phyloP scores from a whole-genome alignment of 768 basidiomycete species.

The Suillus spraguei region DNA sequence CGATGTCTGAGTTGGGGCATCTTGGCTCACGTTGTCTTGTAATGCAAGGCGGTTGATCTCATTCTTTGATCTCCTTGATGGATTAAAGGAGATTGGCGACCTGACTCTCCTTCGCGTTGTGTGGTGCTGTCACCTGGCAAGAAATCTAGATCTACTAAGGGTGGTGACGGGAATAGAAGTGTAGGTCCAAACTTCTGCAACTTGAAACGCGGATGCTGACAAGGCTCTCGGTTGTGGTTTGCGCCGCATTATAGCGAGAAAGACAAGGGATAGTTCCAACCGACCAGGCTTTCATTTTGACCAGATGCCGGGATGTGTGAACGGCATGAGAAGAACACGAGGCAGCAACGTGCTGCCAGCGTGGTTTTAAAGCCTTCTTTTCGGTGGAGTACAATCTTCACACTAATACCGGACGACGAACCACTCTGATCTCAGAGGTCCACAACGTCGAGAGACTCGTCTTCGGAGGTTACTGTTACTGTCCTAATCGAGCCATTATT shows the following conservation, averaged over 20 bases:
- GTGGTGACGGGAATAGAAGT: constrained; percentile 6
- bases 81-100: constrained; percentile 24
- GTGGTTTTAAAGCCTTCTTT: constrained; percentile 5
- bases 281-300: not conserved
- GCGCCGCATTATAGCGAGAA: not conserved
- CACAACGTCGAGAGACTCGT: not conserved
- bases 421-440: not conserved
- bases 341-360: constrained; percentile 20
- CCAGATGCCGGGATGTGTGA: not conserved
- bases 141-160: constrained; percentile 5
- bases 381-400: not conserved
- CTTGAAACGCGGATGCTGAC: constrained; percentile 2
- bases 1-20: constrained; percentile 10
- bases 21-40: constrained; percentile 19
- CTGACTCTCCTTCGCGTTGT: constrained; percentile 8
- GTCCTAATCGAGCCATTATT: not conserved
- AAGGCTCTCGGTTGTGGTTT: constrained; percentile 4
- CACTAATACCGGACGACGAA: not conserved
- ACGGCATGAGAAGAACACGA: constrained; percentile 28
- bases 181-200: not conserved
- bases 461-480: not conserved
- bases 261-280: not conserved
- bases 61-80: constrained; percentile 16
- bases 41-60: constrained; percentile 25
- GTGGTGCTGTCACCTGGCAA: constrained; percentile 2